phyloP scores from a whole-genome alignment of 495 filamentous ascomycete genomes.

The Opeltia flavorubescens region DNA sequence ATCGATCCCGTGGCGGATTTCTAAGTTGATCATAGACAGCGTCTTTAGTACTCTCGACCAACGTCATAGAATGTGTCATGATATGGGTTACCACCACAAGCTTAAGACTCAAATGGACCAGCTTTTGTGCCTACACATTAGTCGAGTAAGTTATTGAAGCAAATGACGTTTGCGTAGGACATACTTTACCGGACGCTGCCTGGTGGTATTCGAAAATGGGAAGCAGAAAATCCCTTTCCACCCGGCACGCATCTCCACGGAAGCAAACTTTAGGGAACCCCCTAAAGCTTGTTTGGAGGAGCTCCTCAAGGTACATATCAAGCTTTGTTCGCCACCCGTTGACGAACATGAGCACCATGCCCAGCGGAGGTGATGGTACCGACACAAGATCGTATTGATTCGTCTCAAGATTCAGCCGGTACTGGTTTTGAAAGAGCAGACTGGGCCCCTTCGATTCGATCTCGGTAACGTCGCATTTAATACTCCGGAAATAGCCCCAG shows the following conservation, averaged over 20 bases:
- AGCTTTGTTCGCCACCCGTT: background rate
- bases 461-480: background rate
- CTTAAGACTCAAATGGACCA: background rate
- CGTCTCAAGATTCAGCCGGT: background rate
- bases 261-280: background rate
- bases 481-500: background rate
- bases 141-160: background rate
- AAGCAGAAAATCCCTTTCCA: background rate
- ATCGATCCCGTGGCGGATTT: background rate
- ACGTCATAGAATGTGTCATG: constrained; percentile 1
- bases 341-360: background rate
- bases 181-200: background rate
- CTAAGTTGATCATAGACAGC: background rate
- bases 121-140: background rate
- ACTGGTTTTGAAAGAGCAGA: constrained; percentile 2
- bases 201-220: constrained; percentile 1
- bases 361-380: constrained; percentile 1
- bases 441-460: background rate
- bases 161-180: no score
- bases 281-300: background rate
- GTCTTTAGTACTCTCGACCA: constrained; percentile 2
- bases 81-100: background rate
- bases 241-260: background rate
- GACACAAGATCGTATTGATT: background rate
- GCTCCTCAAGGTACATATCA: background rate